A percentile compares a stretch with the other conserved stretches of the same genome.
Conservation (phyloP, 148 eudicot species). For the Polygonum maritimum region DNA sequence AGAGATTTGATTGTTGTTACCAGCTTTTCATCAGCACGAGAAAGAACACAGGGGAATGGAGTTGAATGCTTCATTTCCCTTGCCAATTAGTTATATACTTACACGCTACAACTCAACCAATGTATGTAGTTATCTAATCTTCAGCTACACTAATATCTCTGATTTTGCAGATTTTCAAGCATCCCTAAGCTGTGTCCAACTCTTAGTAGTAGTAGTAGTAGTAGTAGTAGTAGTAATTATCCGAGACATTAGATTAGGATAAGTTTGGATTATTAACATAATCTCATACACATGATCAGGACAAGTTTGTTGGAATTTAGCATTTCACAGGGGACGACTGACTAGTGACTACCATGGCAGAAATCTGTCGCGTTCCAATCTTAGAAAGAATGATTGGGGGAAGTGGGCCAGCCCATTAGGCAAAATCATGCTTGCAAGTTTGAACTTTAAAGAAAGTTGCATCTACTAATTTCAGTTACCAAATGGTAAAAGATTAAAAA, state of each 20-base stretch:
- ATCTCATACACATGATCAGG: no score
- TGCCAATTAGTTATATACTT: background rate
- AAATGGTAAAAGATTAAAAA: background rate
- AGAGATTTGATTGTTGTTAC: background rate
- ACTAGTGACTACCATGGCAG: no score
- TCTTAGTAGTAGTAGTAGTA: no score
- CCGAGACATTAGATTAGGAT: no score
- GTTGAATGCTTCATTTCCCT: background rate
- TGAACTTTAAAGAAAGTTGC: background rate
- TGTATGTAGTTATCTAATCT: background rate
- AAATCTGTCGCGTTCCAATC: no score
- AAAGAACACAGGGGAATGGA: background rate
- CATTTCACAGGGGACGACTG: no score
- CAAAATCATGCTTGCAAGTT: background rate
- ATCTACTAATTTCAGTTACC: background rate
- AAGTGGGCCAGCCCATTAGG: no score
- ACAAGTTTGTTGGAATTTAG: no score
- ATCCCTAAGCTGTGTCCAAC: background rate
- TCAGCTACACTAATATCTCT: no score
- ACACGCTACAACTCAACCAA: background rate
- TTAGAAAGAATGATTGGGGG: no score
- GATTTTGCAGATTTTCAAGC: background rate
- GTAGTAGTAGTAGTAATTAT: no score
- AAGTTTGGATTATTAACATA: no score
- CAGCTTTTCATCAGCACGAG: background rate